A percentile compares a stretch with the other conserved stretches of the same genome.
These are phyloP conservation scores for Tardiomyces depauwii DNA, from an alignment of 1,139 yeast species.

Conservation along the genomic window DNA sequence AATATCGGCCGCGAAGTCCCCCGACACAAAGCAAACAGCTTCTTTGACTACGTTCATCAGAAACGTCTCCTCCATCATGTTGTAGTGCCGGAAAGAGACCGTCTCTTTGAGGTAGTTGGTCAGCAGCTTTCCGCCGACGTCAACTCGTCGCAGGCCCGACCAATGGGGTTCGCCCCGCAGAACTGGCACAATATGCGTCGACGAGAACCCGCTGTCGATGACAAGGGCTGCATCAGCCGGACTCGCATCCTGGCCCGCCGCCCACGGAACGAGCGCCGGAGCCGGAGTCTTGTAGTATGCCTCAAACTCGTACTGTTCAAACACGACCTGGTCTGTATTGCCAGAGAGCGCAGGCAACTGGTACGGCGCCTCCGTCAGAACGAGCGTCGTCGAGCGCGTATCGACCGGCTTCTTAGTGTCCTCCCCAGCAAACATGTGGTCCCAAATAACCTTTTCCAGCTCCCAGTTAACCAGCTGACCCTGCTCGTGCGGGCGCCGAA, in stretches of 20 bases:
- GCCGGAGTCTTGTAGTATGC: slow-evolving; percentile 54
- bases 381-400: slow-evolving; percentile 38
- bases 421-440: slow-evolving; percentile 46
- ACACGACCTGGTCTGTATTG: slow-evolving; percentile 82
- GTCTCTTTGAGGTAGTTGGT: slow-evolving; percentile 77
- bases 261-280: slow-evolving; percentile 67
- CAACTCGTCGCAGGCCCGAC: slow-evolving; percentile 63
- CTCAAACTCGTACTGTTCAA: slow-evolving; percentile 84
- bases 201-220: slow-evolving; percentile 78
- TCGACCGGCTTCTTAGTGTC: slow-evolving; percentile 27
- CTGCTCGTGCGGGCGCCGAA: slow-evolving; percentile 76
- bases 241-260: slow-evolving; percentile 23
- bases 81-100: slow-evolving; percentile 84
- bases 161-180: slow-evolving; percentile 69
- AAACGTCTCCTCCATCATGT: slow-evolving; percentile 83
- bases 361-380: slow-evolving; percentile 70
- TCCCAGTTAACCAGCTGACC: slow-evolving; percentile 91
- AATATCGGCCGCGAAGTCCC: slow-evolving; percentile 51
- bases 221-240: slow-evolving; percentile 59
- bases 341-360: slow-evolving; percentile 74
- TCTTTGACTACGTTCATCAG: slow-evolving; percentile 82
- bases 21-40: slow-evolving; percentile 60
- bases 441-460: slow-evolving; percentile 89
- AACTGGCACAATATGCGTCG: slow-evolving; percentile 83
- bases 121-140: slow-evolving; percentile 76